Base-by-base conservation (phyloP, 495 filamentous ascomycete species). In the Amorphotheca resinae region DNA sequence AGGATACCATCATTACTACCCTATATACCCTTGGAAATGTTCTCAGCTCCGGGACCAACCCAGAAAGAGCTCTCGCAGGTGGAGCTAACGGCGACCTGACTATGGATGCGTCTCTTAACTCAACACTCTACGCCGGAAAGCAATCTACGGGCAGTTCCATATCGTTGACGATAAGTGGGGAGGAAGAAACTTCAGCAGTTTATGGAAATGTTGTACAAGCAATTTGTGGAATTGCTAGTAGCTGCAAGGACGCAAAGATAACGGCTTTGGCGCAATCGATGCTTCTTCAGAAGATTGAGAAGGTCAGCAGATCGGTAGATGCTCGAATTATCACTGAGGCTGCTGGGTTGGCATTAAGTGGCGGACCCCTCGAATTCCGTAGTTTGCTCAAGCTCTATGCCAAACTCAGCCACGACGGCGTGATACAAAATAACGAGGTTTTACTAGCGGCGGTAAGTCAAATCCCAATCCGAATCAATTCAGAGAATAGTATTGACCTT, bases 11-110 rank as follows among this genome's bases (percentile, higher is more conserved):
- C 22, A 96, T 98, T 50, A 93, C 87, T 4, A 95, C 87, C 1
- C 65, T 98, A 8, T 96, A 96, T 61, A 87, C 87, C 1, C 66
- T 98, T 42, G 93, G 91, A 12, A 96, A 98, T 59, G 80, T 91
- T 8, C 60, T 98, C 22, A 91, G 85, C 54, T 76, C 86, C 5
- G 73, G 67, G 18, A 49, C 50, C 4, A 59, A 49, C 25, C 60
- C 63, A 25, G 70, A 79, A n/a, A 51, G 51, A 36, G 56, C 63
- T 45, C 46, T 54, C 11, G 40, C 32, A 16, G 45, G 40, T 22
- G 36, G 33, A 2, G 44, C 57, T 16, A 56, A 56, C 30, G 60
- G 55, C 14, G 64, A 70, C 12, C 35, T 44, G 8, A 21, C 14
- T 22, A 22, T 56, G 1, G 54, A 58, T 15, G 51, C 51, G 1